These are phyloP conservation scores for Fusarium sterilihyphosum DNA, from an alignment of 2,329 filamentous ascomycete species.

Conservation along the genomic window DNA sequence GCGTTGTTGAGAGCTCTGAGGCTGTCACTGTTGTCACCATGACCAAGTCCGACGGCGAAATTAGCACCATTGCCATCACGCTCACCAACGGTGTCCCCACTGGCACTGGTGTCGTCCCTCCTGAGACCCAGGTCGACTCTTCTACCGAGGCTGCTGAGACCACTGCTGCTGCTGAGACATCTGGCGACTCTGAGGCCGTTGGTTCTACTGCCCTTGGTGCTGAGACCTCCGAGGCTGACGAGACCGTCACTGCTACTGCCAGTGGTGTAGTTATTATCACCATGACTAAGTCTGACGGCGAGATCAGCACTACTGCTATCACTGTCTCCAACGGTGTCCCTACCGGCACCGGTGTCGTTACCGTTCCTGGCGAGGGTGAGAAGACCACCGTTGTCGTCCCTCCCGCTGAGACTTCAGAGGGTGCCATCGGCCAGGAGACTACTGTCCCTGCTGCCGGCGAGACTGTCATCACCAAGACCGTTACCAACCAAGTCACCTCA, in stretches of 20 bases:
- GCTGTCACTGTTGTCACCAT: slow-evolving; percentile 29
- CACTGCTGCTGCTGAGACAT: slow-evolving; percentile 5
- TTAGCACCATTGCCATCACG: slow-evolving; percentile 21
- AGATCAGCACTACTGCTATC: slow-evolving; percentile 26
- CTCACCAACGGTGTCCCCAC: slow-evolving; percentile 26
- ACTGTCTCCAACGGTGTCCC: slow-evolving; percentile 21
- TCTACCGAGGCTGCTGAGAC: neutral
- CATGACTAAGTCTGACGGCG: slow-evolving; percentile 33
- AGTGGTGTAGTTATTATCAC: slow-evolving; percentile 20
- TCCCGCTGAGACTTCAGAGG: slow-evolving; percentile 1
- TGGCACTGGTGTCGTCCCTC: slow-evolving; percentile 21
- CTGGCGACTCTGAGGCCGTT: neutral
- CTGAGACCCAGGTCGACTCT: neutral
- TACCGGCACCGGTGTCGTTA: slow-evolving; percentile 19
- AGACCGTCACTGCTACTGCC: slow-evolving; percentile 5
- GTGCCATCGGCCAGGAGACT: slow-evolving; percentile 19
- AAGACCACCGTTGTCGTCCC: slow-evolving; percentile 6
- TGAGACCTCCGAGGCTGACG: slow-evolving; percentile 1
- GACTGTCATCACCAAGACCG: slow-evolving; percentile 31
- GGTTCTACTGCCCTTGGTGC: slow-evolving; percentile 14
- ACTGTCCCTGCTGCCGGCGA: slow-evolving; percentile 8
- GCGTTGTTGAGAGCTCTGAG: slow-evolving; percentile 1
- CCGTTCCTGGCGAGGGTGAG: slow-evolving; percentile 9
- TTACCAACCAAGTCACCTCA: slow-evolving; percentile 29
- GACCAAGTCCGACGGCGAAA: slow-evolving; percentile 32